Evolutionary conservation across 1,284 basidiomycete species (phyloP), one percentile per base, ranked within the genome.

Genomic region (Trametes versicolor): DNA sequence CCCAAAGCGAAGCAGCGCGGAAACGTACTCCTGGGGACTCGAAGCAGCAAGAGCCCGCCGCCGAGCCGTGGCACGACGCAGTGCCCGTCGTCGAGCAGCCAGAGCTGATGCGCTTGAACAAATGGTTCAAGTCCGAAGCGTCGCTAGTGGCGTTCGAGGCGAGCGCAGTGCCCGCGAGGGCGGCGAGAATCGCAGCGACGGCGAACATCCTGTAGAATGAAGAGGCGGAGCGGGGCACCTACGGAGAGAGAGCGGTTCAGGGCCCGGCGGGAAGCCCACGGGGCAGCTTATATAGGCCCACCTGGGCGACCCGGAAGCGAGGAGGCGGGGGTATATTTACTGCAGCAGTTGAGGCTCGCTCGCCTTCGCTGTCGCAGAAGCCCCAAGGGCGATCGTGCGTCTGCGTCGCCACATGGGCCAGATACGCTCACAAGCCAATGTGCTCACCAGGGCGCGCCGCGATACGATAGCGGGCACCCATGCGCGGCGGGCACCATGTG

Each of bases 11-110:
- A 13, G 13, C 32, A n/a, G 34, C 32, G 3, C 12, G 13, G 34
- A 25, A 19, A 72, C 74, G 49, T 54, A 78, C 78, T 62, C 77
- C 77, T 36, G 77, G 77, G 9, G 73, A 65, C 66, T 79, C 78
- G 62, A 78, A 79, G 67, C 78, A 80, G 67, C 78, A 80, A 6
- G 66, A 36, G 52, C 77, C 62, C 19, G 65, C 63, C 10, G 76
- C 71, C 17, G 72, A 71, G 65, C 73, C 75, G 50, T 78, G 75
- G 74, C 82, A 83, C 19, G 81, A 78, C 8, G 72, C 65, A 4
- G 67, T 64, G 10, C 76, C 76, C 51, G 62, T 72, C 1, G 75
- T 75, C 21, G 74, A 70, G 66, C 81, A 82, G 10, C 76, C 72
- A 0, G 76, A 78, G 65, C 74, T 75, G 62, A 75, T 61, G 23